A percentile compares a stretch with the other conserved stretches of the same genome.
These are phyloP conservation scores for Escovopsis sp. DNA, from an alignment of 2,329 filamentous ascomycete species.

Conservation along the genomic window DNA sequence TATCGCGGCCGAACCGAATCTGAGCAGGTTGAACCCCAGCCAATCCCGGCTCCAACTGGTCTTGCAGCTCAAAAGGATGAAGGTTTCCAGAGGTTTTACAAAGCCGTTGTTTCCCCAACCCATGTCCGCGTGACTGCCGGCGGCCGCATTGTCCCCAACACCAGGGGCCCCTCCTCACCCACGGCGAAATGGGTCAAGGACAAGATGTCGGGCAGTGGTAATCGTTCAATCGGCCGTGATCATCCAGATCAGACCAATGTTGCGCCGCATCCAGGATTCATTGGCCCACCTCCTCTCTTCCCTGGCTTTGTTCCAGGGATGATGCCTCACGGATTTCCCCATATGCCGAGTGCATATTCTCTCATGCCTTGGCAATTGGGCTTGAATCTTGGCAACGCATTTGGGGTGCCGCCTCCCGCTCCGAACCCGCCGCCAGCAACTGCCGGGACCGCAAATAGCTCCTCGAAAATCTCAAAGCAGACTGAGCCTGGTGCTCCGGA, in stretches of 20 bases:
- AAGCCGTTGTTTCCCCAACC: conserved; percentile 51
- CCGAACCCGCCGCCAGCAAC: conserved; percentile 10
- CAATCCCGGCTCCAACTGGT: conserved; percentile 38
- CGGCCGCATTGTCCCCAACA: conserved; percentile 52
- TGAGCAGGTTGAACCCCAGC: conserved; percentile 28
- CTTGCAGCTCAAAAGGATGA: conserved; percentile 42
- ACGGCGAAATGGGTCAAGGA: conserved; percentile 36
- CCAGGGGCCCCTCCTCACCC: conserved; percentile 36
- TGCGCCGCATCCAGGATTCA: conserved; percentile 7
- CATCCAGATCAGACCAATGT: conserved; percentile 3
- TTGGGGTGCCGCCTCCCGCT: conserved; percentile 13
- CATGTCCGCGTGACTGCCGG: conserved; percentile 54
- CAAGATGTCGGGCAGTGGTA: conserved; percentile 12
- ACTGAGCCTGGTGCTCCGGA: conserved; percentile 17
- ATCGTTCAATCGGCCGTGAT: conserved; percentile 9
- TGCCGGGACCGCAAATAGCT: conserved; percentile 8
- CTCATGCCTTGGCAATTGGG: conserved; percentile 28
- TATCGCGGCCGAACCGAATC: conserved; percentile 31
- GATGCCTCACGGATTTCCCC: conserved; percentile 16
- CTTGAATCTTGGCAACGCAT: conserved; percentile 17
- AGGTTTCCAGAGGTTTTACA: conserved; percentile 54
- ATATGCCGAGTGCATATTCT: conserved; percentile 18
- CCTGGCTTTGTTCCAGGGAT: conserved; percentile 18
- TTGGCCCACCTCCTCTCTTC: conserved; percentile 15
- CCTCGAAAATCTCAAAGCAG: conserved; percentile 14